Conservation (phyloP, 225 moss, liverwort and hornwort species). For the Pseudoscleropodium purum region DNA sequence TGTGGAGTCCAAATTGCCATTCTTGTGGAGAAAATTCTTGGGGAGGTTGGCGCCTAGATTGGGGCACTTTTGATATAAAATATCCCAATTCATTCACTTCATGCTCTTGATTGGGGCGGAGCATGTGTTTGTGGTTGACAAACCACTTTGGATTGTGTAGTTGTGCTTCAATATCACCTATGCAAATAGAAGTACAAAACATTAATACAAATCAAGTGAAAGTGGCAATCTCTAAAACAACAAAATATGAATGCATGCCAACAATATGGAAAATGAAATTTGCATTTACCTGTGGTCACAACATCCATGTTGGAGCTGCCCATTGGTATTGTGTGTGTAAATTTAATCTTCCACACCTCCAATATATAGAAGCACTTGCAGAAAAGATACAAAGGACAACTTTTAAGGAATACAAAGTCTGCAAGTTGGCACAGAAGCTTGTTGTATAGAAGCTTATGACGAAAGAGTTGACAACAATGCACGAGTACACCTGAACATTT, state of each 20-base stretch:
- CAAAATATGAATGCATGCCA: not conserved
- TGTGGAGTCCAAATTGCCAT: not conserved
- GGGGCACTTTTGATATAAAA: not conserved
- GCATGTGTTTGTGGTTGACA: not conserved
- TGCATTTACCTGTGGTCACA: not conserved
- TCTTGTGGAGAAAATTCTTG: rapidly evolving
- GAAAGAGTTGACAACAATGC: no score
- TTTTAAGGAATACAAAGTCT: no score
- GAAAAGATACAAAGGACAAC: no score
- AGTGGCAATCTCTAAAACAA: not conserved
- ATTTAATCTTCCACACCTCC: no score
- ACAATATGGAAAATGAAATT: not conserved
- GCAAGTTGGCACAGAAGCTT: no score
- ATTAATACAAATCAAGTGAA: not conserved
- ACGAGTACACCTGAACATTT: no score
- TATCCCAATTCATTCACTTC: not conserved
- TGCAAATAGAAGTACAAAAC: not conserved
- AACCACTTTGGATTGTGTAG: not conserved
- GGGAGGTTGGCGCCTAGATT: not conserved
- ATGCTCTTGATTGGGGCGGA: not conserved
- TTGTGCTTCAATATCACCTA: not conserved
- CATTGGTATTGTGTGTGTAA: no score
- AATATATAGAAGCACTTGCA: no score
- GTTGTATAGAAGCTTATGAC: no score
- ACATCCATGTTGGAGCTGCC: no score